Evolutionary conservation across 192 early-diverging fungal genomes (phyloP).

Genomic region (Umbelopsis vinacea): DNA sequence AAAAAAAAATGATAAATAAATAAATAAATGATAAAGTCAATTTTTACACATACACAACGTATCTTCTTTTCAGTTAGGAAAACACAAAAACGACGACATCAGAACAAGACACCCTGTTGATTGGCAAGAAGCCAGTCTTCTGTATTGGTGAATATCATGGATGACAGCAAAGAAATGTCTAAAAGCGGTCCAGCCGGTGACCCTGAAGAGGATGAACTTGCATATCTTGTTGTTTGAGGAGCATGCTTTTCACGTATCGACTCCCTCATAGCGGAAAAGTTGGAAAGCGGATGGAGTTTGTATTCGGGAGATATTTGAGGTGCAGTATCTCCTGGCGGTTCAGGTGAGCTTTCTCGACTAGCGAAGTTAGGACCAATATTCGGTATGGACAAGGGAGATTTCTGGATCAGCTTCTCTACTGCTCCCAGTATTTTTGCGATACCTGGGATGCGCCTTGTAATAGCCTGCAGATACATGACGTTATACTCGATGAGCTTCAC

Average conservation of each 20-base stretch:
- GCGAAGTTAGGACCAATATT: background rate
- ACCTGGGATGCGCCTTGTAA: background rate
- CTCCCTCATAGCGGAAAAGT: slow-evolving; percentile 12
- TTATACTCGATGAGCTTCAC: background rate
- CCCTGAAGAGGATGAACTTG: background rate
- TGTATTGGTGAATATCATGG: slow-evolving; percentile 6
- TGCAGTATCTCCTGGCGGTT: background rate
- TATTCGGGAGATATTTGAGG: slow-evolving; percentile 21
- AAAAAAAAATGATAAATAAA: background rate
- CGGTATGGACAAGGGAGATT: background rate
- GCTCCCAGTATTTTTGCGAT: background rate
- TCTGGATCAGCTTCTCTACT: slow-evolving; percentile 1
- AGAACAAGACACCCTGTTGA: slow-evolving; percentile 10
- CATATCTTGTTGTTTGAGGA: slow-evolving; percentile 9
- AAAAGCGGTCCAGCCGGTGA: background rate
- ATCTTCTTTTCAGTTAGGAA: background rate
- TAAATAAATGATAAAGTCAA: background rate
- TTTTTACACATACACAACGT: background rate
- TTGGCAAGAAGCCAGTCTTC: slow-evolving; percentile 18
- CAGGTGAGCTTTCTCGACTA: slow-evolving; percentile 14
- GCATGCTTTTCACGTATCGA: slow-evolving; percentile 18
- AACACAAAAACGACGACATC: background rate
- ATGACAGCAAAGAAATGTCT: slow-evolving; percentile 12
- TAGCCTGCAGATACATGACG: background rate
- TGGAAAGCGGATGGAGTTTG: slow-evolving; percentile 21